Evolutionary conservation across 192 early-diverging fungal species (phyloP).

Genomic region (Chytriomyces confervae): DNA sequence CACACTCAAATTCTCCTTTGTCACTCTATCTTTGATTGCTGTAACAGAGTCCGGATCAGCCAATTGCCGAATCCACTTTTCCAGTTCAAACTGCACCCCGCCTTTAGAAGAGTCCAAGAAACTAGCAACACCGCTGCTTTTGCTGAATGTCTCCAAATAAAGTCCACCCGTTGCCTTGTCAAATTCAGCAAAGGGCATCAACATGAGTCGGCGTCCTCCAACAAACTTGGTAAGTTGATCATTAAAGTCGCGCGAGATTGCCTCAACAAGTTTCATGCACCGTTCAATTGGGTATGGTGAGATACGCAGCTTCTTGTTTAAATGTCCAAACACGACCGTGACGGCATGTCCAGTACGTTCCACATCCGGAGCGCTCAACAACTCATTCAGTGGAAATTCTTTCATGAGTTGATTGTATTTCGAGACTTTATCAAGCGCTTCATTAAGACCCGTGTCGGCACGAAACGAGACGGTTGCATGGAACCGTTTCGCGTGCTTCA

Average conservation of each 20-base stretch:
- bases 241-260: conserved; percentile 94
- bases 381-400: conserved; percentile 97
- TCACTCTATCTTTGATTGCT: conserved; percentile 21
- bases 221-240: conserved; percentile 76
- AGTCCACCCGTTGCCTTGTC: conserved; percentile 70
- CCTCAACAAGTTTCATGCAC: conserved; percentile 90
- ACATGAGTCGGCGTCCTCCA: conserved; percentile 88
- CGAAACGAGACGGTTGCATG: conserved; percentile 95
- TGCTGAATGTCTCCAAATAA: conserved; percentile 8
- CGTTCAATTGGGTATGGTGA: conserved; percentile 79
- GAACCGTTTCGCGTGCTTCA: conserved; percentile 97
- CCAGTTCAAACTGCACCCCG: conserved; percentile 26
- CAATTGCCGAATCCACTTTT: conserved; percentile 29
- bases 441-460: conserved; percentile 97
- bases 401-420: conserved; percentile 99
- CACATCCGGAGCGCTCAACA: conserved; percentile 93
- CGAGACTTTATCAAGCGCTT: conserved; percentile 86
- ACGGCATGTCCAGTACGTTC: conserved; percentile 80
- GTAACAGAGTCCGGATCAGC: conserved; percentile 18
- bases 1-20: conserved; percentile 24
- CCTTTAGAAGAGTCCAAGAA: conserved; percentile 12
- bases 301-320: conserved; percentile 97
- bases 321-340: conserved; percentile 85
- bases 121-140: conserved; percentile 2
- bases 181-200: conserved; percentile 92